Evolutionary conservation across 83 land plant genomes (phyloP), one percentile per base, ranked within the genome.

Genomic region (Thuja plicata): DNA sequence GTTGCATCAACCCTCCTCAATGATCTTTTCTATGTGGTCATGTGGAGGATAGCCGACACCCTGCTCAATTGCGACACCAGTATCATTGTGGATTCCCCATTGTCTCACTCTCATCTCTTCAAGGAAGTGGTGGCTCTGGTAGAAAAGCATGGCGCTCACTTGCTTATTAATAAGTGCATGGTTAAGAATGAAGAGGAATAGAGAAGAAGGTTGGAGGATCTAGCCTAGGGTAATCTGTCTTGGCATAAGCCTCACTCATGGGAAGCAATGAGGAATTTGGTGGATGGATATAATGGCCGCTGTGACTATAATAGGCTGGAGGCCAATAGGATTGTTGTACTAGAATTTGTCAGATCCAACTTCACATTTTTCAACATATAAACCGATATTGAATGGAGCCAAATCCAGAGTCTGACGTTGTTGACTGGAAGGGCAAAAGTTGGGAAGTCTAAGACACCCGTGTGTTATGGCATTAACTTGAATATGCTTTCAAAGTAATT

Each of bases 51-150:
- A 62, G 94, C 92, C 73, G 89, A 90, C 57, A 93, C 97, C 10
- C 98, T 95, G 89, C 92, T 96, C 83, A 70, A 88, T 41, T 90
- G 91, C 38, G 95, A 95, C 87, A 87, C 76, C 86, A 89, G 91
- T 84, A 90, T 96, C 90, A 87, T 96, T 89, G 88, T 96, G 79
- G 98, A 96, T 89, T 91, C 92, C 89, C 98, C 98, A 0, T 95
- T 96, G 66, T 97, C 97, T 40, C 92, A 91, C 73, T 91, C 91
- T 34, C 52, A 91, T 87, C 94, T 92, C 88, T 90, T 95, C 90
- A 88, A 92, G 87, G 34, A 86, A 71, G 91, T 93, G 43, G 37
- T 89, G 41, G 19, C 30, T 8, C 52, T 95, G 40, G 91, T 91
- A 0, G 41, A 52, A 5, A 55, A 54, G 27, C 54, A 50, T 43